Evolutionary conservation across 192 early-diverging fungal species (phyloP).

Genomic region (Umbelopsis ramanniana): DNA sequence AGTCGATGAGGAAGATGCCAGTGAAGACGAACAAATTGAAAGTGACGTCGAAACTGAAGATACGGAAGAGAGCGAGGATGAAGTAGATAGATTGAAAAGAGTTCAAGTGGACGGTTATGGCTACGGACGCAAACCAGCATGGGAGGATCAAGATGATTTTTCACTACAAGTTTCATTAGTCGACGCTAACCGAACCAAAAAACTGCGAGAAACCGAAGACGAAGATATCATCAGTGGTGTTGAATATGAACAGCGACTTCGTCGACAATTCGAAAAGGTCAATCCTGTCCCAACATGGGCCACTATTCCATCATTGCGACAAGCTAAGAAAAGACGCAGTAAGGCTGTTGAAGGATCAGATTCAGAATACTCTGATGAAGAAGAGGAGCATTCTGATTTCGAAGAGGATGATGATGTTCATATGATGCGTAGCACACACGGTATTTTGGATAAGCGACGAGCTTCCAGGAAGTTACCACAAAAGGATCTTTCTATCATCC

Average conservation of each 20-base stretch:
- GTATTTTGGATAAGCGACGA: conserved; percentile 46
- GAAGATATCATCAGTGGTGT: conserved; percentile 76
- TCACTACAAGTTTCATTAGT: conserved; percentile 73
- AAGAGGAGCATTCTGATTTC: conserved; percentile 41
- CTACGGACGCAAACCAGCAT: conserved; percentile 55
- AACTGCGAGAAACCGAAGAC: conserved; percentile 74
- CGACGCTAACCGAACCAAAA: conserved; percentile 65
- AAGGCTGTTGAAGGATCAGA: conserved; percentile 36
- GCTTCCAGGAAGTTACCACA: conserved; percentile 43
- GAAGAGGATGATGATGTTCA: conserved; percentile 50
- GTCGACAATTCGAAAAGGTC: conserved; percentile 85
- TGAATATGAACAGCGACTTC: conserved; percentile 85
- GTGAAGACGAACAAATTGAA: conserved; percentile 32
- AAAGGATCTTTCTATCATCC: conserved; percentile 63
- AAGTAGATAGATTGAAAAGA: conserved; percentile 19
- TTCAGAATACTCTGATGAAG: conserved; percentile 51
- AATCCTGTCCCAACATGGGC: conserved; percentile 91
- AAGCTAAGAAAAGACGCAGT: conserved; percentile 34
- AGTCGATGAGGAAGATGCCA: not conserved
- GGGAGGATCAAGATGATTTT: conserved; percentile 83
- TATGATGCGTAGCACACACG: conserved; percentile 47
- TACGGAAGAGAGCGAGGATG: conserved; percentile 31
- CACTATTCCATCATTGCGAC: conserved; percentile 50
- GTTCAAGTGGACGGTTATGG: conserved; percentile 18
- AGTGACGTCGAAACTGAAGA: conserved; percentile 37